phyloP scores from a whole-genome alignment of 2,329 filamentous ascomycete genomes.

The Trichoderma sp. region DNA sequence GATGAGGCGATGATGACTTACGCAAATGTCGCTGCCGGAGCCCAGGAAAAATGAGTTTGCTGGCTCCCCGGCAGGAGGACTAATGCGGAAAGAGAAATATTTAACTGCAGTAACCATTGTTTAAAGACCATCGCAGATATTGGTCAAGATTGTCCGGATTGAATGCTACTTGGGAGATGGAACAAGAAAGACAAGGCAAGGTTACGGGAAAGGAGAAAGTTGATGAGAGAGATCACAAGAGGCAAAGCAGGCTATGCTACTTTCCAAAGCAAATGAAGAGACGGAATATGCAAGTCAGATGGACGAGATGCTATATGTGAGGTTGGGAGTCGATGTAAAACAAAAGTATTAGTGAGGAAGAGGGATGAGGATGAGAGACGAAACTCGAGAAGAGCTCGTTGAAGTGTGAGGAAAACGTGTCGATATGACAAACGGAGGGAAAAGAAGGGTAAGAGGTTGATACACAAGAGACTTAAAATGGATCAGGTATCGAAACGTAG shows the following conservation, averaged over 20 bases:
- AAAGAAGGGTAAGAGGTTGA: neutral
- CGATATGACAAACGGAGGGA: neutral
- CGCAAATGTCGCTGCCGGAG: conserved; percentile 8
- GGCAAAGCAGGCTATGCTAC: neutral
- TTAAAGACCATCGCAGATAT: conserved; percentile 1
- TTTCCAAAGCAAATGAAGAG: neutral
- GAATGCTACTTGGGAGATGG: neutral
- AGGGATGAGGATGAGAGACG: neutral
- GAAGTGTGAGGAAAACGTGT: neutral
- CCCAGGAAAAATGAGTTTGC: conserved; percentile 7
- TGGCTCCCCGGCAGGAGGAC: conserved; percentile 14
- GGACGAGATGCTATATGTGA: neutral
- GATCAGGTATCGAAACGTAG: neutral
- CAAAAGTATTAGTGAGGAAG: neutral
- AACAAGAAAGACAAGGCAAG: neutral
- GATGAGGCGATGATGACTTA: neutral
- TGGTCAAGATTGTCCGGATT: neutral
- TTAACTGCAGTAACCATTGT: conserved; percentile 13
- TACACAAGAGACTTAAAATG: neutral
- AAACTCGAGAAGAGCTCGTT: neutral
- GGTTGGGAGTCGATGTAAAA: neutral
- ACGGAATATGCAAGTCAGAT: neutral
- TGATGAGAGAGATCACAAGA: neutral
- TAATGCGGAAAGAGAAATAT: conserved; percentile 12
- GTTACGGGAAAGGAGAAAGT: neutral